Evolutionary conservation across 176 grass and related monocot species (phyloP), one percentile per base, ranked within the genome.

Genomic region (Alloteropsis semialata): DNA sequence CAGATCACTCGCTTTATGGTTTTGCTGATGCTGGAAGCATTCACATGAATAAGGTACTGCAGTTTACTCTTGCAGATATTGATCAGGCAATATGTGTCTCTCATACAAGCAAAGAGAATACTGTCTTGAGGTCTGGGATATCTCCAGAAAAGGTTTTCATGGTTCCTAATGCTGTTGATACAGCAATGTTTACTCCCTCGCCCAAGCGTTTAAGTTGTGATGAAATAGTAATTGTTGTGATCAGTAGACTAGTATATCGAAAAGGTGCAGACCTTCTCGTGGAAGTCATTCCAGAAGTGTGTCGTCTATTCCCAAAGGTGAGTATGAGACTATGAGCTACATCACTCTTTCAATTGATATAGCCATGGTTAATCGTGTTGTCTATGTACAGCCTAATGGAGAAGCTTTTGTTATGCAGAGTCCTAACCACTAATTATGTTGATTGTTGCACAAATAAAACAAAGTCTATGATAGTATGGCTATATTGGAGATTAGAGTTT

Each of bases 11-110:
- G 25, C 90, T 97, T 37, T 97, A 97, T 65, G 92, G 95, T 79
- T 97, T 97, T 88, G 90, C 92, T 41, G 95, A 97, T 77, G 88
- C 74, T 78, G 95, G 95, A 86, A 94, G 92, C 74, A 97, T 97
- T 89, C 95, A 92, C 88, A 97, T 97, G 95, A 94, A 97, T 89
- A 97, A 97, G 87, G 89, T 97, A 45, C 90, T 97, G 72, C 95
- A 97, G 83, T 97, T 97, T 85, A 94, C 95, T 33, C 84, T 97
- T 84, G 92, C 95, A 74, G 95, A 97, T 90, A 91, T 94, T 87
- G 88, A 92, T 73, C 92, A 92, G 59, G 95, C 92, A 76, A 97
- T 97, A 87, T 94, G 95, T 75, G 95, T 97, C 38, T 94, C 92
- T 34, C 95, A 97, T 78, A 97, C 95, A 77, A 97, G 95, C 74